Percentiles rank a stretch among this genome's conserved stretches.
Evolutionary conservation across 768 basidiomycete species (phyloP).

Genomic region (Boletus patriciae): DNA sequence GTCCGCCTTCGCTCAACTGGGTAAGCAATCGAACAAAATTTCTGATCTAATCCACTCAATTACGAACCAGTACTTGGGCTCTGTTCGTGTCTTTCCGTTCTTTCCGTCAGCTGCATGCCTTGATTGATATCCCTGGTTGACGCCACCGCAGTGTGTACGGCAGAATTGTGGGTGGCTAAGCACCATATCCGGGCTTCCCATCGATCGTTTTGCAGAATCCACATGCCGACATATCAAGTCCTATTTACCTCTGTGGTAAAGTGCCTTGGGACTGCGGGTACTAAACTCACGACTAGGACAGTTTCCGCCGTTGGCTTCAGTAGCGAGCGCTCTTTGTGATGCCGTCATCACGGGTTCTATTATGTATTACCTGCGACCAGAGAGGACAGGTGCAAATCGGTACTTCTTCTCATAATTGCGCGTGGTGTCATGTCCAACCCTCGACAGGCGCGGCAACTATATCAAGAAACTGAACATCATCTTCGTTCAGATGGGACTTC

Average conservation of each 20-base stretch:
- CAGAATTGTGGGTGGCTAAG: conserved; percentile 6
- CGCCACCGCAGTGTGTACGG: not conserved
- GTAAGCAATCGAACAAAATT: conserved; percentile 1
- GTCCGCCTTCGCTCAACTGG: conserved; percentile 9
- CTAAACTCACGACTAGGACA: not conserved
- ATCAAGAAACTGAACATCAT: conserved; percentile 15
- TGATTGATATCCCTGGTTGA: not conserved
- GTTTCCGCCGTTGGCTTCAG: conserved; percentile 6
- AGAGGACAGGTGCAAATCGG: conserved; percentile 12
- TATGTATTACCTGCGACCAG: not conserved
- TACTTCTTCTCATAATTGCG: not conserved
- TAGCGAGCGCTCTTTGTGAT: conserved; percentile 1
- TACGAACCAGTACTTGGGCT: conserved; percentile 12
- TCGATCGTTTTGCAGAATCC: conserved; percentile 8
- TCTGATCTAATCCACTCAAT: not conserved
- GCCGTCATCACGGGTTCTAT: too few relatives aligned
- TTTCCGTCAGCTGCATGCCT: not conserved
- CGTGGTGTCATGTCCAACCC: not conserved
- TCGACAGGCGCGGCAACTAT: conserved; percentile 6
- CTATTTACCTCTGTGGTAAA: conserved; percentile 8
- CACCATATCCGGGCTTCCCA: too few relatives aligned
- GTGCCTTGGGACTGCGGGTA: too few relatives aligned
- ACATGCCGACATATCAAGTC: conserved; percentile 3
- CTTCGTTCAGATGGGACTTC: conserved; percentile 22
- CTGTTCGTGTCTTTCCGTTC: conserved; percentile 7